Base-by-base conservation (phyloP, 345 rosid genomes). In the Psidium guajava region DNA sequence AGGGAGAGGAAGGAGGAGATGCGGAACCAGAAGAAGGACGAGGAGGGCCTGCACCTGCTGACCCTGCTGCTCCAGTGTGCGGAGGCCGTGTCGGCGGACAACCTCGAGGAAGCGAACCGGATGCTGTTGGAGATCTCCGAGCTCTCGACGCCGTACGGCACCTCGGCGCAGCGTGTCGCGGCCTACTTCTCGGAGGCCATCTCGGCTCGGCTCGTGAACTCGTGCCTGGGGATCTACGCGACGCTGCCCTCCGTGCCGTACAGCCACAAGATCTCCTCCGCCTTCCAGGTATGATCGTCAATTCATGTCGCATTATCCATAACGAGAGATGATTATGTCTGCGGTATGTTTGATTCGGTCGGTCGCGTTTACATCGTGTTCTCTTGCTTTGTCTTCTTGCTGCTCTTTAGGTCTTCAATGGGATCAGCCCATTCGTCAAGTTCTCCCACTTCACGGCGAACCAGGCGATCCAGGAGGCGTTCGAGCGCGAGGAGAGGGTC, bases 361-460 rank as follows among this genome's bases (percentile, higher is more conserved):
- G 42, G 75, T 64, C 75, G 42, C 32, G 75, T 64, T 64, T 25
- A 28, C 16, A 36, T 24, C 25, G 58, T n/a, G 14, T 50, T 51
- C 83, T 82, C 83, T 42, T 52, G 57, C 44, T 27, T 27, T 51
- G 44, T 52, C 47, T 24, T 21, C 24, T 16, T 52, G 83, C 57
- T n/a, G 44, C 44, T 18, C 44, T 27, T 9, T 15, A 82, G 83
- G 99, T 97, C 25, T 97, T 97, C 85, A 97, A 97, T 13, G 99
- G 99, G 52, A 95, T 97, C 57, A 94, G 99, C 88, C 99, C 99
- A 14, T 91, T 97, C 51, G 97, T 97, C 21, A 97, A 97, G 91
- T 97, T 97, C 93, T 97, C 99, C 20, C 99, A 97, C 89, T 97
- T 97, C 87, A 96, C 99, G 2, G 99, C 99, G 0, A 97, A 97